Base-by-base conservation (phyloP, 192 early-diverging fungal species). In the Gaertneriomyces sp. region DNA sequence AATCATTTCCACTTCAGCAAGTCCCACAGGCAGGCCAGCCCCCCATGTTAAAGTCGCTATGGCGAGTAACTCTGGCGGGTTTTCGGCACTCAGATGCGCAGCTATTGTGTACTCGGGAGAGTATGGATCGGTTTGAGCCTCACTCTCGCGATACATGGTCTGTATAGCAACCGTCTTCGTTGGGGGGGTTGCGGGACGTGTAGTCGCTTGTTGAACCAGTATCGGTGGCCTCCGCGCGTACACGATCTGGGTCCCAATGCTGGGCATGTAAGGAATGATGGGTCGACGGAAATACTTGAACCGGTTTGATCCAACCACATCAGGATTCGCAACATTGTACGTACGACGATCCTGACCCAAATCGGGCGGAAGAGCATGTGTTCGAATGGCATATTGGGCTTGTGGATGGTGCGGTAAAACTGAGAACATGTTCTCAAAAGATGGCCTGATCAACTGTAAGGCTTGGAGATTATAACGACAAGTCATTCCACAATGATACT, bases 41-140 rank as follows among this genome's bases (percentile, higher is more conserved):
- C 78, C 83, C 45, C 71, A 79, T 8, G 78, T 79, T 25, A 86
- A 71, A 9, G 83, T 79, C n/a, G 82, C 75, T 12, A 86, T 66
- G 0, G 82, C 83, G 25, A 86, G 73, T 6, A 86, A 64, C 58
- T 86, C 85, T 40, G 85, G 85, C 9, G 83, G 75, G 14, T 65
- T 42, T 33, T 72, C 39, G 5, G 58, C 63, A 38, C 49, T 52
- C 0, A 74, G 72, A 10, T 60, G 66, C 14, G 84, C 53, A 6
- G 33, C 54, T 12, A 39, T 56, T 14, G 76, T 76, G 60, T 86
- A 86, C 46, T 80, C 80, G 14, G 85, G 85, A 3, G 81, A 81
- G 66, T 83, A 86, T 44, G 85, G 85, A 60, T 86, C 85, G 4
- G 85, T 86, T 65, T 86, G 85, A 0, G 85, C 74, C 45, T 81